Evolutionary conservation across 345 rosid genomes (phyloP), one percentile per base, ranked within the genome.

Genomic region (Tarenaya hassleriana): DNA sequence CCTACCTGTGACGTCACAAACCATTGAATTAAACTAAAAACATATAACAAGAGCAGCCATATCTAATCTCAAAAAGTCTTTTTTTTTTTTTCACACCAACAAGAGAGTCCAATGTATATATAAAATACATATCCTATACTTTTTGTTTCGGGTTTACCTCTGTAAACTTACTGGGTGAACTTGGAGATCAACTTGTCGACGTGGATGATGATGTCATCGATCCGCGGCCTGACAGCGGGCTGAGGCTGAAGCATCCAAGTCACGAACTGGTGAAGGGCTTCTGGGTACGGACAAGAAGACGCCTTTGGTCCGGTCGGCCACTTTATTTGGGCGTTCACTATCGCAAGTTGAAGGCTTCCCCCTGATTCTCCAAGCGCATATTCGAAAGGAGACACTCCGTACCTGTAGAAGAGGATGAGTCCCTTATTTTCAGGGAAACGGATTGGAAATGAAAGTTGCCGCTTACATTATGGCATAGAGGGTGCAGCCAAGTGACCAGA

Each of bases 401-500:
- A 86, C 97, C 99, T 88, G 58, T 0, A 46, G 5, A 19, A 17
- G 31, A 34, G 41, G 8, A 14, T 18, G 5, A 7, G 1, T 15
- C 11, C 11, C 43, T 19, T 27, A 43, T 16, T 16, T 27, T 40
- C 0, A 34, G 34, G 24, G 8, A 14, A 1, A 35, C 10, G 24
- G 38, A 34, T 52, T 41, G 41, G 52, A 47, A 34, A 32, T 21
- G 10, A 8, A 13, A 5, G 54, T 65, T n/a, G n/a, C n/a, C n/a
- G 50, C 78, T 83, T 71, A 94, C 97, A 94, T 88, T 74, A 88
- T 82, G 55, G 95, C 97, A 56, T 88, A 94, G 62, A 94, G 59
- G 24, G 99, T 94, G 85, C 99, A 88, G 67, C 97, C 99, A 50
- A 94, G 73, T 2, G 99, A 94, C 99, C 99, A 94, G 17, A 94